Conservation (phyloP, 2,329 filamentous ascomycete species). For the Grosmannia huntii region DNA sequence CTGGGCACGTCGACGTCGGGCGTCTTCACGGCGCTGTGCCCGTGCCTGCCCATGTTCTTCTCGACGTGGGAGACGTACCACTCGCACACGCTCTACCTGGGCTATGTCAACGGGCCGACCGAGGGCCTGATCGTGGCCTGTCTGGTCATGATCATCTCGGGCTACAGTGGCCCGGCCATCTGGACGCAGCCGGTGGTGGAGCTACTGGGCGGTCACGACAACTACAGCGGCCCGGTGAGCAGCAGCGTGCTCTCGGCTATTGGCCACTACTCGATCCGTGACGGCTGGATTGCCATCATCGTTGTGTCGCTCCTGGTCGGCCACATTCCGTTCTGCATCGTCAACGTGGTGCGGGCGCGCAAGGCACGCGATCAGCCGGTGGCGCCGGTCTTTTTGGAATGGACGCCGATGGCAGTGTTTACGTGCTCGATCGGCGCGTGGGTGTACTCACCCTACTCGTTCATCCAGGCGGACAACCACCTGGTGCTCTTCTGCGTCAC, state of each 20-base stretch:
- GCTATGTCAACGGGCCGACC: conserved; percentile 93
- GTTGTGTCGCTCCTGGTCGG: conserved; percentile 50
- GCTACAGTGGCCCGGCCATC: conserved; percentile 75
- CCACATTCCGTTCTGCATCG: conserved; percentile 80
- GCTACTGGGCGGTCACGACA: conserved; percentile 43
- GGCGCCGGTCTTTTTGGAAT: conserved; percentile 77
- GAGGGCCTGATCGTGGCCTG: conserved; percentile 89
- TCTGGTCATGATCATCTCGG: conserved; percentile 72
- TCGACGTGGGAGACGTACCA: conserved; percentile 99
- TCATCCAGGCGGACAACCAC: conserved; percentile 69
- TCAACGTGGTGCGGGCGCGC: conserved; percentile 72
- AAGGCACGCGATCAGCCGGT: conserved; percentile 60
- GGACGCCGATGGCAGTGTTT: conserved; percentile 82
- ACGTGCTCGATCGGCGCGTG: conserved; percentile 63
- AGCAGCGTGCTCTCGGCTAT: conserved; percentile 45
- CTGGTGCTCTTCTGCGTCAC: conserved; percentile 85
- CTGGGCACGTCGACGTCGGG: conserved; percentile 74
- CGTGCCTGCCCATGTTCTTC: conserved; percentile 96
- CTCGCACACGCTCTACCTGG: conserved; percentile 91
- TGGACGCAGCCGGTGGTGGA: conserved; percentile 68
- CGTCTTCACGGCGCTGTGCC: conserved; percentile 81
- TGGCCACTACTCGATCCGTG: conserved; percentile 62
- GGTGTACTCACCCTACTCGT: conserved; percentile 83
- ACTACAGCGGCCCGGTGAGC: conserved; percentile 16
- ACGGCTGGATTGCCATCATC: conserved; percentile 74